phyloP scores from a whole-genome alignment of 2,329 filamentous ascomycete species.

The Pseudogymnoascus sp. region DNA sequence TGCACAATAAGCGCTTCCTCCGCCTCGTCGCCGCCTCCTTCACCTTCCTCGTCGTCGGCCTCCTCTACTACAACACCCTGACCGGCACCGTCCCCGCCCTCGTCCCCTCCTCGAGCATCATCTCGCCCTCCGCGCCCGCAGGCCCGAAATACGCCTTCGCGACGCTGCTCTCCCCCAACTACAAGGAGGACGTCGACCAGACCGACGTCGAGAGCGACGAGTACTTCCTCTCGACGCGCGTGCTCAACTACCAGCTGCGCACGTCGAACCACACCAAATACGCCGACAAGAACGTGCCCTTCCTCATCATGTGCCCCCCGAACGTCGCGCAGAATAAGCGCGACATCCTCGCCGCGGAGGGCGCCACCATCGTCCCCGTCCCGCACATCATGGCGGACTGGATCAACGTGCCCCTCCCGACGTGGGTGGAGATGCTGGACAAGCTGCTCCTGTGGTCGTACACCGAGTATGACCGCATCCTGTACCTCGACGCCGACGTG shows the following conservation, averaged over 20 bases:
- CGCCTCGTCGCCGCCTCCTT: neutral
- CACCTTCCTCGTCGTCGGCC: neutral
- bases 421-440: conserved; percentile 17
- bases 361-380: conserved; percentile 28
- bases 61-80: neutral
- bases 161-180: neutral
- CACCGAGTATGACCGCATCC: conserved; percentile 28
- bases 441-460: conserved; percentile 31
- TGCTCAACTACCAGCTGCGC: conserved; percentile 31
- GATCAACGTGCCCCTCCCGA: conserved; percentile 17
- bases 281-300: conserved; percentile 20
- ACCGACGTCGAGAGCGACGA: conserved; percentile 19
- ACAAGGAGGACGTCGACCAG: neutral
- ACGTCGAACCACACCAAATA: conserved; percentile 25
- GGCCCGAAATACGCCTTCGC: neutral
- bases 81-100: neutral
- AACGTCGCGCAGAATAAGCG: conserved; percentile 21
- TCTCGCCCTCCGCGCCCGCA: neutral
- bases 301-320: conserved; percentile 28
- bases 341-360: conserved; percentile 27
- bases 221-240: conserved; percentile 29
- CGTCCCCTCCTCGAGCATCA: neutral
- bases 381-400: conserved; percentile 25
- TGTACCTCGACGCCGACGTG: conserved; percentile 32
- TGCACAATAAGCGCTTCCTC: neutral